These are phyloP conservation scores for Sporisorium iseilematis-ciliati DNA, from an alignment of 1,284 basidiomycete genomes.

Conservation along the genomic window DNA sequence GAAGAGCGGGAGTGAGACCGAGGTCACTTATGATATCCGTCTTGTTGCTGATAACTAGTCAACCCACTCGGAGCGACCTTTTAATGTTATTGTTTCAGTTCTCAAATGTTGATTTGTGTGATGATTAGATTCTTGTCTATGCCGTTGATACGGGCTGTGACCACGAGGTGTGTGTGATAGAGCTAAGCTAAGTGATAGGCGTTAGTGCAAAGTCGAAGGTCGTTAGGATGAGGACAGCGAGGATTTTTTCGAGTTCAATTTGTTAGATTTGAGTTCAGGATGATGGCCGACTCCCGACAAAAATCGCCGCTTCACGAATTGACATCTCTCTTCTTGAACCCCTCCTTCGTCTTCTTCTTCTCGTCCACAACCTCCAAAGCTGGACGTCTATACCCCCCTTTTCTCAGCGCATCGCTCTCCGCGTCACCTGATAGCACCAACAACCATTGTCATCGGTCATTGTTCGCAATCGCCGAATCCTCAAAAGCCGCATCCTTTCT, in stretches of 20 bases:
- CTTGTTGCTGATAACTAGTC: conserved; percentile 44
- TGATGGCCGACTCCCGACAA: conserved; percentile 13
- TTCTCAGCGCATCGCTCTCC: too few relatives aligned
- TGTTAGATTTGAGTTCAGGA: neutral
- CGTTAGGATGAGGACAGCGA: too few relatives aligned
- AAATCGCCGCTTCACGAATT: neutral
- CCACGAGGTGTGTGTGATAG: neutral
- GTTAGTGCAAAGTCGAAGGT: neutral
- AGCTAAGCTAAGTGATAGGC: neutral
- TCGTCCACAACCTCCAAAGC: neutral
- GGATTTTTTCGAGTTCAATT: neutral
- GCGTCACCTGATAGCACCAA: too few relatives aligned
- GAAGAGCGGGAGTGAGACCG: conserved; percentile 32
- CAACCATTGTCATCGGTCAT: too few relatives aligned
- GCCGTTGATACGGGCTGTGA: too few relatives aligned
- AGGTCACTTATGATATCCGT: conserved; percentile 62
- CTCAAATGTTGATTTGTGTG: too few relatives aligned
- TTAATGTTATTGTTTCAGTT: too few relatives aligned
- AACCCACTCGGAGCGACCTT: too few relatives aligned
- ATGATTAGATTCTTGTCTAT: too few relatives aligned
- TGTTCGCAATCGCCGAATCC: too few relatives aligned
- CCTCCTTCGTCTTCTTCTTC: neutral
- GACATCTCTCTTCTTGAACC: neutral
- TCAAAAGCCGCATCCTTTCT: too few relatives aligned
- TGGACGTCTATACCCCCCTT: too few relatives aligned